These are phyloP conservation scores for Escallonia rubra DNA, from an alignment of 129 eudicot genomes.

Conservation along the genomic window DNA sequence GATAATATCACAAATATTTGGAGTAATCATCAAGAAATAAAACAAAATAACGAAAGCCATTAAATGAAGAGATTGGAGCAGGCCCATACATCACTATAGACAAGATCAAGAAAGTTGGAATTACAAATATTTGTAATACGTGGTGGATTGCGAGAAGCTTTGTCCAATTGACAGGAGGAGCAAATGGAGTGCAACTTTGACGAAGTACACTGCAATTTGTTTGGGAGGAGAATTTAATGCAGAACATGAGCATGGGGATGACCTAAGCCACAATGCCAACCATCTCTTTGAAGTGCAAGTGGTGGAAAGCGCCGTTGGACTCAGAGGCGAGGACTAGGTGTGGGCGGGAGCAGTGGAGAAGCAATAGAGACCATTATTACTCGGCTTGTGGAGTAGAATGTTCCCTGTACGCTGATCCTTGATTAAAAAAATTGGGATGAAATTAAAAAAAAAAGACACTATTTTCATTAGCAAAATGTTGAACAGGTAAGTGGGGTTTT, in stretches of 20 bases:
- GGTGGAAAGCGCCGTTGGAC: neutral
- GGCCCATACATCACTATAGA: slow-evolving; percentile 6
- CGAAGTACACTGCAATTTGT: too few relatives aligned
- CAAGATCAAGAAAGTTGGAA: neutral
- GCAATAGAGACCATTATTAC: neutral
- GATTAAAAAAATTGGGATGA: neutral
- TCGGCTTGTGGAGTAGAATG: neutral
- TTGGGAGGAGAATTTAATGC: neutral
- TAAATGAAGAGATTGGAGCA: neutral
- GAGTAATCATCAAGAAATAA: neutral
- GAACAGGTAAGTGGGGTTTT: neutral
- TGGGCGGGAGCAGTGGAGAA: neutral
- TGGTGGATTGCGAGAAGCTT: neutral
- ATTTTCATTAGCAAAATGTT: neutral
- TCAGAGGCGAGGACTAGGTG: neutral
- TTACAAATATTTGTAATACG: neutral
- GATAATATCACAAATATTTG: slow-evolving; percentile 2
- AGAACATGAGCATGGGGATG: neutral
- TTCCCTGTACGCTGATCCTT: neutral
- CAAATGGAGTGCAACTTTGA: neutral
- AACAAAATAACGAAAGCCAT: neutral
- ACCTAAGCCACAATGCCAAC: neutral
- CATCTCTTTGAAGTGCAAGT: neutral
- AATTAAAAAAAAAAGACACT: too few relatives aligned
- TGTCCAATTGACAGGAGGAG: neutral